phyloP scores from a whole-genome alignment of 2,329 filamentous ascomycete species.

The Phaeosphaeriaceae sp. region DNA sequence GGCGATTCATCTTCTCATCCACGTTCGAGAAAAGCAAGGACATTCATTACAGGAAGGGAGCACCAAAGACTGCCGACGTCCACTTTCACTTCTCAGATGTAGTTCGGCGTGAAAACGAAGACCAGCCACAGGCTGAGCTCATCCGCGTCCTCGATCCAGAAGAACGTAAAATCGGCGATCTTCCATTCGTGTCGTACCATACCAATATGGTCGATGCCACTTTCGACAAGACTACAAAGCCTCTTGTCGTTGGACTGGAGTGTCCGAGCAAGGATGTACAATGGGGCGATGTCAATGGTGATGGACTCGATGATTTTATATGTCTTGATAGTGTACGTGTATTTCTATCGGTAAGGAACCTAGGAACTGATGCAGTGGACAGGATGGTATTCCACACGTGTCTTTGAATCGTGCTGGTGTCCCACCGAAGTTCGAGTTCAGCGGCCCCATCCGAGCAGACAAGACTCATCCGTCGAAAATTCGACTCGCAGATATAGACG shows the following conservation, averaged over 20 bases:
- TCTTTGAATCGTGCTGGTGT: conserved; percentile 31
- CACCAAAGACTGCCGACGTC: neutral
- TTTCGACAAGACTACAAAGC: neutral
- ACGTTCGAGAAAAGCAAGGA: conserved; percentile 1
- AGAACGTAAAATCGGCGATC: neutral
- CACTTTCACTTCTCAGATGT: conserved; percentile 18
- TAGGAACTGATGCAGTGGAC: neutral
- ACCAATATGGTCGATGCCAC: neutral
- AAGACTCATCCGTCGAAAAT: conserved; percentile 18
- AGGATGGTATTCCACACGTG: conserved; percentile 22
- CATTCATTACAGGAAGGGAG: neutral
- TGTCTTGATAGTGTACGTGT: conserved; percentile 21
- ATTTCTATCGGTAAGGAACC: neutral
- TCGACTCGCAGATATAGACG: conserved; percentile 43
- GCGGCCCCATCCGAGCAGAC: conserved; percentile 22
- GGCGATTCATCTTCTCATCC: conserved; percentile 1
- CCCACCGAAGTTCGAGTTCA: conserved; percentile 27
- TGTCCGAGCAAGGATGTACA: conserved; percentile 11
- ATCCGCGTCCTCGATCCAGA: conserved; percentile 10
- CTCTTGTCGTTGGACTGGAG: conserved; percentile 1
- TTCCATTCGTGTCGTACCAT: neutral
- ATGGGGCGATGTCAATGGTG: conserved; percentile 38
- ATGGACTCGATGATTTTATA: conserved; percentile 40
- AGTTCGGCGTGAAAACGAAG: conserved; percentile 3
- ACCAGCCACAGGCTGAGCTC: conserved; percentile 11